phyloP scores from a whole-genome alignment of 345 rosid genomes.

The Durio zibethinus region DNA sequence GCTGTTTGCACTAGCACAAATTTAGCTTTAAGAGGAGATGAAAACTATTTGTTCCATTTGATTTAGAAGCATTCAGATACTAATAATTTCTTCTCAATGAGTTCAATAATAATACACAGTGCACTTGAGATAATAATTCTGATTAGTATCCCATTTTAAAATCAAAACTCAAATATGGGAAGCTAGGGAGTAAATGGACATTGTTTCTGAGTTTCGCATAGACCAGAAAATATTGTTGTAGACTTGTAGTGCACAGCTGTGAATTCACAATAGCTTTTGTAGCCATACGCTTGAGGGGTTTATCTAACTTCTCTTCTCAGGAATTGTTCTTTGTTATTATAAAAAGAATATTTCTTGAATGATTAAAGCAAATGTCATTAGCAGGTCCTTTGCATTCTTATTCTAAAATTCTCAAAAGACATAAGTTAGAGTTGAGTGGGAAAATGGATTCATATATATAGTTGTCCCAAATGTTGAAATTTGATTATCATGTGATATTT shows the following conservation, averaged over 20 bases:
- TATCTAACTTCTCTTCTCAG: not conserved
- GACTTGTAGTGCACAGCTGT: not conserved
- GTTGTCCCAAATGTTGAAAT: not conserved
- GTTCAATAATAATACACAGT: not conserved
- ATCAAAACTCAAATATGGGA: not conserved
- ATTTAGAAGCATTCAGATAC: not conserved
- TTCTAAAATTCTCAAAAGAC: not conserved
- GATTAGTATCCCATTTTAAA: not conserved
- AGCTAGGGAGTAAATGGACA: not conserved
- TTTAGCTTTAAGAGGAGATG: not conserved
- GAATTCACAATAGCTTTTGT: not conserved
- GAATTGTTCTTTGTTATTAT: not conserved
- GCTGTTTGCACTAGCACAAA: not conserved
- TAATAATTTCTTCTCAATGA: not conserved
- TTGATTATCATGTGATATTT: not conserved
- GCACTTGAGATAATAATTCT: not conserved
- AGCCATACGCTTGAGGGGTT: not conserved
- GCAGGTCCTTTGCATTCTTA: not conserved
- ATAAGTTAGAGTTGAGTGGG: not conserved
- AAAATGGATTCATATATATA: not conserved
- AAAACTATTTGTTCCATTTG: not conserved
- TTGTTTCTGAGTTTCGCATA: not conserved
- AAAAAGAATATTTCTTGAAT: not conserved
- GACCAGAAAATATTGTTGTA: not conserved
- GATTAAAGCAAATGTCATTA: not conserved